Conservation (phyloP, 495 filamentous ascomycete species). For the Neurospora terricola region DNA sequence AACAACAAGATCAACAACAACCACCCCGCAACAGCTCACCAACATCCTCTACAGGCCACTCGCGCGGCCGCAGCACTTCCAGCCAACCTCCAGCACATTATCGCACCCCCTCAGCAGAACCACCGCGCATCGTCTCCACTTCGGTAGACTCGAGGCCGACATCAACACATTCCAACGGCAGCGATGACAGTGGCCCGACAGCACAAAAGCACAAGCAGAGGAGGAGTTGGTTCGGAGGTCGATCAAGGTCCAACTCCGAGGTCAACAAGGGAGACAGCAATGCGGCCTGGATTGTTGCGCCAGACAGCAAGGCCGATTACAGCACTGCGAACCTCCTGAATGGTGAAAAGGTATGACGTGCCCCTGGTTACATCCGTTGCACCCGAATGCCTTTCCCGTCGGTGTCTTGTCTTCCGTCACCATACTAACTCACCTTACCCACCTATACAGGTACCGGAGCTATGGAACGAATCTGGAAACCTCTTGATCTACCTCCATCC, state of each 20-base stretch:
- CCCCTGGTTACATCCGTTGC: neutral
- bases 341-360: constrained; percentile 46
- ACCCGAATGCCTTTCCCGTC: neutral
- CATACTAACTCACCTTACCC: neutral
- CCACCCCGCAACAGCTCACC: neutral
- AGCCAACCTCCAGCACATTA: neutral
- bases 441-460: constrained; percentile 55
- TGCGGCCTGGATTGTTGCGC: constrained; percentile 54
- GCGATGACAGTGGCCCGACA: constrained; percentile 24
- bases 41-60: neutral
- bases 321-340: constrained; percentile 45
- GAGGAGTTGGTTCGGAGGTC: constrained; percentile 34
- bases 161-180: constrained; percentile 5
- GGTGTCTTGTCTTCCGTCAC: neutral
- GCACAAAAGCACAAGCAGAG: constrained; percentile 21
- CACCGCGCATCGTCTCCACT: neutral
- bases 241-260: constrained; percentile 33
- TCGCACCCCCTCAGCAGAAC: neutral
- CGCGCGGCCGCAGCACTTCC: neutral
- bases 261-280: constrained; percentile 15
- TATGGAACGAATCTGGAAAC: constrained; percentile 81
- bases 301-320: constrained; percentile 50
- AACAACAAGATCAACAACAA: neutral
- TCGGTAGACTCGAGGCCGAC: constrained; percentile 12
- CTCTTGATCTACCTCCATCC: constrained; percentile 79